phyloP scores from a whole-genome alignment of 2,329 filamentous ascomycete species.

The Hymenoscyphus fructigenus region DNA sequence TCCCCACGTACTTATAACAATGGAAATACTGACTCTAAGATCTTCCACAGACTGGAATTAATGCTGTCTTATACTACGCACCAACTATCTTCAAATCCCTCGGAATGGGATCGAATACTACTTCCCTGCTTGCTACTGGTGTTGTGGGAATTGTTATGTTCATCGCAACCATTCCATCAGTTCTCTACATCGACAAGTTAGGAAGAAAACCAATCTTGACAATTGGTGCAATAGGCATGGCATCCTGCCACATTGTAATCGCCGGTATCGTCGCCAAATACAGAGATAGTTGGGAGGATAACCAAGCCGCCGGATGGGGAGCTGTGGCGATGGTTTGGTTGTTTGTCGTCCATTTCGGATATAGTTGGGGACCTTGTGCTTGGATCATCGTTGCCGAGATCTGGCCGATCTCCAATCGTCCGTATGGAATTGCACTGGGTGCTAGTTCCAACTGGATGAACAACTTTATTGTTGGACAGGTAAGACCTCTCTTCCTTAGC shows the following conservation, averaged over 20 bases:
- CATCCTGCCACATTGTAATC: conserved; percentile 68
- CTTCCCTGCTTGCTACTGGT: conserved; percentile 65
- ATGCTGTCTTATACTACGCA: conserved; percentile 46
- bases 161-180: conserved; percentile 63
- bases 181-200: conserved; percentile 63
- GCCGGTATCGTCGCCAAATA: conserved; percentile 67
- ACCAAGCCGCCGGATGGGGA: conserved; percentile 67
- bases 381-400: conserved; percentile 58
- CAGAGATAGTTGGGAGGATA: conserved; percentile 53
- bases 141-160: conserved; percentile 73
- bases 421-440: conserved; percentile 69
- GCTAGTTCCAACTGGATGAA: conserved; percentile 63
- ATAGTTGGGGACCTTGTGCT: conserved; percentile 71
- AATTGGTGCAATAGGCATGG: conserved; percentile 66
- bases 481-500: conserved; percentile 40
- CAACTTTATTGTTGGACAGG: conserved; percentile 63
- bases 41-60: conserved; percentile 37
- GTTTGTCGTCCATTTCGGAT: conserved; percentile 73
- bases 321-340: conserved; percentile 69
- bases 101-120: conserved; percentile 45
- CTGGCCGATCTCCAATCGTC: conserved; percentile 68
- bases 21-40: background rate
- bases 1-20: background rate
- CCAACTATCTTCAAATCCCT: conserved; percentile 49
- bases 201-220: conserved; percentile 63